Percentiles rank a stretch among this genome's conserved stretches.
Evolutionary conservation across 2,329 filamentous ascomycete species (phyloP).

Genomic region (Arthrobotrys sinensis): DNA sequence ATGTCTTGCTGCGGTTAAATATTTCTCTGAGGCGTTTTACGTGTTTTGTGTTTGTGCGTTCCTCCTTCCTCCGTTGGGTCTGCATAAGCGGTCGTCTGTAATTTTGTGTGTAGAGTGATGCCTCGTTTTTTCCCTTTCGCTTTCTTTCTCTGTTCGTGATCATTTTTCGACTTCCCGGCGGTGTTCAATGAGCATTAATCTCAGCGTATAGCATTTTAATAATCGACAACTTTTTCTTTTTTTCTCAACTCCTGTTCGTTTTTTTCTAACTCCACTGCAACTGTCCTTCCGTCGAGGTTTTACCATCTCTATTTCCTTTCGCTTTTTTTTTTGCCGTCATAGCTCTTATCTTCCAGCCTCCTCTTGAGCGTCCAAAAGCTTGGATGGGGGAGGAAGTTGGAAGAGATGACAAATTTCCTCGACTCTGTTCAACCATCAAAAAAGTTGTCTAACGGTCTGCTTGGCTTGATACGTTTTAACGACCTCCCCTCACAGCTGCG

Average conservation of each 20-base stretch:
- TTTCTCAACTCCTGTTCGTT: slow-evolving; percentile 45
- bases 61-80: slow-evolving; percentile 56
- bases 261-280: slow-evolving; percentile 29
- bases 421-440: slow-evolving; percentile 61
- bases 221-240: slow-evolving; percentile 55
- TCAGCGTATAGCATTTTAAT: slow-evolving; percentile 61
- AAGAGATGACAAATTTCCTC: slow-evolving; percentile 57
- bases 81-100: slow-evolving; percentile 61
- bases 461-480: slow-evolving; percentile 60
- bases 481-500: slow-evolving; percentile 35
- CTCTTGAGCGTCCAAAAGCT: neutral
- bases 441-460: slow-evolving; percentile 61
- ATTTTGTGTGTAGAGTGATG: slow-evolving; percentile 62
- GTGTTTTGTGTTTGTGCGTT: slow-evolving; percentile 60
- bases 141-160: slow-evolving; percentile 41
- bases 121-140: slow-evolving; percentile 30
- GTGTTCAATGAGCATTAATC: slow-evolving; percentile 61
- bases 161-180: slow-evolving; percentile 50
- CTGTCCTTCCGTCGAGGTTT: slow-evolving; percentile 46
- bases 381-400: slow-evolving; percentile 62
- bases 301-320: slow-evolving; percentile 65
- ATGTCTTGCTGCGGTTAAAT: slow-evolving; percentile 91
- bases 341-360: neutral
- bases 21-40: slow-evolving; percentile 64
- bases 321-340: slow-evolving; percentile 62